Evolutionary conservation across 805 yeast genomes (phyloP).

Genomic region (Wickerhamomyces mucosus): DNA sequence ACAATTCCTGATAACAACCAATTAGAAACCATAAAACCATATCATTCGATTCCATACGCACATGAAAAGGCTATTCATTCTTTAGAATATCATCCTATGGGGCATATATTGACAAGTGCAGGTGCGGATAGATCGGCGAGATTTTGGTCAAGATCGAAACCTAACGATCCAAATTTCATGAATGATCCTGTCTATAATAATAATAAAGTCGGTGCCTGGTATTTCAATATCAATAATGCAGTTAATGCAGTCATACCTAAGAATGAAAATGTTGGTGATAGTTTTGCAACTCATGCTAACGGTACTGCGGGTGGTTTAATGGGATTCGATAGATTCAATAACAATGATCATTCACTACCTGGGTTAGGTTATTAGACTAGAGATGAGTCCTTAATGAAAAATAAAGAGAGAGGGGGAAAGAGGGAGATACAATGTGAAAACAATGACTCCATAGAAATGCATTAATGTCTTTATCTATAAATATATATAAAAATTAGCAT

Average conservation of each 20-base stretch:
- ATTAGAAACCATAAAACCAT: conserved; percentile 31
- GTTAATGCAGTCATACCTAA: conserved; percentile 25
- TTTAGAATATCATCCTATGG: conserved; percentile 87
- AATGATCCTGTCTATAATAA: conserved; percentile 74
- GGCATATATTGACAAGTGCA: conserved; percentile 85
- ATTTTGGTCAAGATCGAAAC: conserved; percentile 91
- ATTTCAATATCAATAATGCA: conserved; percentile 30
- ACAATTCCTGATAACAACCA: conserved; percentile 21
- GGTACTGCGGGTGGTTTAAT: neutral
- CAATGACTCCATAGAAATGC: no score
- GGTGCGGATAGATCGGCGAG: conserved; percentile 89
- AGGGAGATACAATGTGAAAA: no score
- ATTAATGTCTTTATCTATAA: no score
- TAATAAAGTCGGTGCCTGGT: conserved; percentile 51
- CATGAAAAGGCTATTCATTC: conserved; percentile 92
- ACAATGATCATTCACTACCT: neutral
- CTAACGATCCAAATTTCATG: conserved; percentile 77
- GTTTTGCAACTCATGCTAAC: neutral
- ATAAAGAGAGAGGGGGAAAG: no score
- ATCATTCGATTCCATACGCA: conserved; percentile 74
- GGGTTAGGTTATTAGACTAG: neutral
- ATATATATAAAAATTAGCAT: no score
- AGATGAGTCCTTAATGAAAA: no score
- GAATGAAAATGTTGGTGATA: conserved; percentile 20
- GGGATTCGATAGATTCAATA: neutral